Evolutionary conservation across 768 basidiomycete species (phyloP), one percentile per base, ranked within the genome.

Genomic region (Boletus subcaerulescens): DNA sequence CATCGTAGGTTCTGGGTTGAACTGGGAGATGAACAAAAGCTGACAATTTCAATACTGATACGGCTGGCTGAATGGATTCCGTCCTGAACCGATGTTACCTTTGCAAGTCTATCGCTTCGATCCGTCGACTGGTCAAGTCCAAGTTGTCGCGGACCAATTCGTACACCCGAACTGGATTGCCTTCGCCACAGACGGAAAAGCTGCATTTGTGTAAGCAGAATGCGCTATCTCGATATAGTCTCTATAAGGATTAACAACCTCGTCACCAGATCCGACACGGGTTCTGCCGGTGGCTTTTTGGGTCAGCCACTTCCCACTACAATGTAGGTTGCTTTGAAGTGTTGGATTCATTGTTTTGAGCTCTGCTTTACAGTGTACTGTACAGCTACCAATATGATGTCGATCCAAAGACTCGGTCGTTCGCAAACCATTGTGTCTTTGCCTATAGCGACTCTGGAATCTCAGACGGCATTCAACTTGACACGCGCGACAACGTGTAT

Each of bases 141-240:
- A 80, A 4, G 85, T 86, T 10, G 86, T 91, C 3, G 91, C 91
- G 0, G 86, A 89, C 59, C 86, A 84, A n/a, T 86, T 92, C 64
- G 77, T 80, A 54, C 79, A 79, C 59, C 80, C 79, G 41, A 93
- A 93, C 62, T 91, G 90, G 2, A 80, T 92, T 50, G 86, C 87
- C 0, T 87, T 91, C 66, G 80, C 79, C 15, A 70, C 74, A 2
- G 82, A 86, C 58, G 87, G 88, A 7, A 78, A 70, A 44, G 80
- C 74, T 11, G 88, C 82, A 3, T 92, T 86, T 63, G 74, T 91
- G 87, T 77, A 52, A 57, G 77, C 54, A 35, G 33, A 35, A 35
- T 18, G 3, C n/a, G 13, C 5, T 14, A 9, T 24, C 0, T 55
- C 9, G 48, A 49, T 8, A 9, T 33, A 41, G 31, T 57, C 45